Conservation (phyloP, 441 rosid species). For the Arabidopsis hybrid region DNA sequence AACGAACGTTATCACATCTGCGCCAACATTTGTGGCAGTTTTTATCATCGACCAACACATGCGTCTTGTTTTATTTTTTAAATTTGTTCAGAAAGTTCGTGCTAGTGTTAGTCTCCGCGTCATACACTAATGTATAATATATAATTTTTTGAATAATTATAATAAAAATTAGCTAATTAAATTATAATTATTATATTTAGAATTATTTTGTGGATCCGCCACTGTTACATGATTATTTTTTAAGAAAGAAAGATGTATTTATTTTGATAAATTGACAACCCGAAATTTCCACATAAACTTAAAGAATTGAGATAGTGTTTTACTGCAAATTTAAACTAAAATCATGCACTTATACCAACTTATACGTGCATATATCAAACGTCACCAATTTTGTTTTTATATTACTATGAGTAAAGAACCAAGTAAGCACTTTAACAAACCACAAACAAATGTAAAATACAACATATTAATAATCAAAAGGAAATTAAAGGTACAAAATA, state of each 20-base stretch:
- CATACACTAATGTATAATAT: no score
- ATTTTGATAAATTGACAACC: neutral
- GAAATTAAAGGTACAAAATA: neutral
- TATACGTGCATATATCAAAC: neutral
- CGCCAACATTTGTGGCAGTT: neutral
- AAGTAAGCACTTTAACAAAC: neutral
- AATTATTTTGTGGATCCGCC: no score
- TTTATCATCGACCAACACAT: constrained; percentile 27
- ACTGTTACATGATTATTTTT: no score
- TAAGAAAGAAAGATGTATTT: no score
- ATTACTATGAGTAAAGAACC: neutral
- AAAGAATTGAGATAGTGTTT: neutral
- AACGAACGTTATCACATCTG: constrained; percentile 4
- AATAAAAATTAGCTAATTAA: no score
- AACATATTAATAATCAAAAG: constrained; percentile 10
- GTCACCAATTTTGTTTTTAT: neutral
- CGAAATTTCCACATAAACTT: neutral
- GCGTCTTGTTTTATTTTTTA: constrained; percentile 30
- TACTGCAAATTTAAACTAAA: neutral
- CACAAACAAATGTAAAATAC: constrained; percentile 11
- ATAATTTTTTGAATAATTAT: no score
- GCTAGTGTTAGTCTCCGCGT: no score
- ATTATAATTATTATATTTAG: no score
- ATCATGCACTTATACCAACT: neutral
- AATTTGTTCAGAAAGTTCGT: neutral